Percentiles rank a stretch among this genome's conserved stretches.
Conservation (phyloP, 371 early-diverging fungal genomes). For the Mortierella sp. region DNA sequence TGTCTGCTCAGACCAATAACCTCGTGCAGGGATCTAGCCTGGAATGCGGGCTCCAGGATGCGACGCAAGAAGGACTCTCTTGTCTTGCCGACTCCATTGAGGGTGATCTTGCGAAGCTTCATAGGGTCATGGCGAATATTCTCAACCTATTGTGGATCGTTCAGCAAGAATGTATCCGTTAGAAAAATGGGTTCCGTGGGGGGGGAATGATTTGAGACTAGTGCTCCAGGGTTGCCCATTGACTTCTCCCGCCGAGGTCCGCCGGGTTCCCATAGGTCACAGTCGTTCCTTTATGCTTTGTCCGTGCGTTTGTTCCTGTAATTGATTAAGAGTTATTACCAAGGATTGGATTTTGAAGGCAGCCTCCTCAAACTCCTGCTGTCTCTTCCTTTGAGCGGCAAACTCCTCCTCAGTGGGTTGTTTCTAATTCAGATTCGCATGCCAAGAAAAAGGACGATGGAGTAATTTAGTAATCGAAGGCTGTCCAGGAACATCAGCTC, state of each 20-base stretch:
- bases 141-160: slow-evolving; percentile 29
- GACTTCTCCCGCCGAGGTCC: neutral
- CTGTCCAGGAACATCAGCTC: neutral
- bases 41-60: slow-evolving; percentile 58
- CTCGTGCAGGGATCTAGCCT: slow-evolving; percentile 74
- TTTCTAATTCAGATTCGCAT: slow-evolving; percentile 22
- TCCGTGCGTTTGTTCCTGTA: neutral
- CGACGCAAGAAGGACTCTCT: slow-evolving; percentile 64
- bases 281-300: neutral
- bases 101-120: slow-evolving; percentile 65
- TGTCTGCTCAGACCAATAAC: slow-evolving; percentile 74
- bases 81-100: slow-evolving; percentile 63
- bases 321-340: slow-evolving; percentile 12
- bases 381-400: slow-evolving; percentile 50
- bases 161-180: neutral
- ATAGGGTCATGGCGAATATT: slow-evolving; percentile 58
- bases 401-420: slow-evolving; percentile 52
- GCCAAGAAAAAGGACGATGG: neutral
- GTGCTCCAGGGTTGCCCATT: neutral
- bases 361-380: slow-evolving; percentile 54
- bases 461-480: neutral
- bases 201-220: neutral
- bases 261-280: neutral
- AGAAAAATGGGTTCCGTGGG: neutral
- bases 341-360: slow-evolving; percentile 40